Conservation (phyloP, 139 green algal genomes). For the Asterochloris sp. region DNA sequence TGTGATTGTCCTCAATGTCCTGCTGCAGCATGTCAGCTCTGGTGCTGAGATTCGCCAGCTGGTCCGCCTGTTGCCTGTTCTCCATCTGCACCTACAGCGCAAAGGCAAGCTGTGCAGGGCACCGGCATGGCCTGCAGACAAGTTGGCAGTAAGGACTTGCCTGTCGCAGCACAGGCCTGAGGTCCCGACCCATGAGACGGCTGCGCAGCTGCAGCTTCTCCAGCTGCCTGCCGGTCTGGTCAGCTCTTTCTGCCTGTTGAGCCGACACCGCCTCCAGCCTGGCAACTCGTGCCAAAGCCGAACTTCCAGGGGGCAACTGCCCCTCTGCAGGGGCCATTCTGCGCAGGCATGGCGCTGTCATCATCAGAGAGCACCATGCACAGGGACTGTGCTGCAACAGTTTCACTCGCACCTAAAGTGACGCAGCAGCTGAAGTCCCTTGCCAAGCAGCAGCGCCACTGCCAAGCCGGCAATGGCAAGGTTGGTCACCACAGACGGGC, state of each 20-base stretch:
- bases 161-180: conserved; percentile 25
- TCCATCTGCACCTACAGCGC: conserved; percentile 27
- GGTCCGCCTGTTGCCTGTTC: conserved; percentile 23
- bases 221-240: conserved; percentile 31
- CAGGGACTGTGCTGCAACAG: too few relatives aligned
- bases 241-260: too few relatives aligned
- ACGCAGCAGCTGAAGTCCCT: too few relatives aligned
- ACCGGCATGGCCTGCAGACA: not conserved
- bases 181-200: conserved; percentile 24
- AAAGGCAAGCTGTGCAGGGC: too few relatives aligned
- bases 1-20: conserved; percentile 27
- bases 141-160: not conserved
- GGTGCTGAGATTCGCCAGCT: conserved; percentile 6
- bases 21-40: conserved; percentile 24
- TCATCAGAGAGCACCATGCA: too few relatives aligned
- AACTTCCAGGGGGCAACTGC: not conserved
- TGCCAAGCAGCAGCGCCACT: too few relatives aligned
- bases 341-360: too few relatives aligned
- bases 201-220: conserved; percentile 33
- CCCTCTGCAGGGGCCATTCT: too few relatives aligned
- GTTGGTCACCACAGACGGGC: too few relatives aligned
- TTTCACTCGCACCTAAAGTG: too few relatives aligned
- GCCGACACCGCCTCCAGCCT: conserved; percentile 20
- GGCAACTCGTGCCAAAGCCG: conserved; percentile 24
- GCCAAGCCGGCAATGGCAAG: too few relatives aligned